Evolutionary conservation across 2,329 filamentous ascomycete genomes (phyloP), one percentile per base, ranked within the genome.

Genomic region (Aspergillus udagawae): DNA sequence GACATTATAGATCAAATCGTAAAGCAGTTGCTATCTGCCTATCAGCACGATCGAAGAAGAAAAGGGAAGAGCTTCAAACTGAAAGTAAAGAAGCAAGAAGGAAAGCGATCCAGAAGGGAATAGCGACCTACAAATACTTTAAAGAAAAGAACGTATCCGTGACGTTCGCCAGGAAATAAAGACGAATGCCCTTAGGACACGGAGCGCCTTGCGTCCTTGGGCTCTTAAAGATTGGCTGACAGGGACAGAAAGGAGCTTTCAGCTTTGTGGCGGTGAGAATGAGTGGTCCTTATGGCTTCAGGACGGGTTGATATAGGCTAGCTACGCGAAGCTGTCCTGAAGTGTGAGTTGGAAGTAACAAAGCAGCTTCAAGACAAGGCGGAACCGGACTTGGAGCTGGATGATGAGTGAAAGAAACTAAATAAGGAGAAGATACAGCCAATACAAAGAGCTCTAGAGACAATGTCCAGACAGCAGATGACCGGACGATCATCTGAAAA

Each of bases 1-100:
- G 62, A 52, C 55, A 63, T 62, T 41, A 47, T 52, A 25, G 49
- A 35, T 35, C n/a, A 6, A 25, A 20, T 25, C 20, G n/a, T 52
- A 12, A 20, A n/a, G 42, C 20, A 4, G 44, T 20, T 25, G 21
- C 44, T 48, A 50, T 50, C 45, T 20, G 52, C 42, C 45, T 49
- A 29, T 54, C 23, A 32, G 52, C 44, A 32, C n/a, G 12, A 41
- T 20, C 5, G 17, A 25, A 25, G 38, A 28, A 52, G 35, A 27
- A 23, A 17, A n/a, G 21, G 7, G 32, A 42, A 21, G 3, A 52
- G 23, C 9, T 23, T 12, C 44, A 47, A 14, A 14, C 4, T 14
- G 21, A 25, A 7, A 21, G 50, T 38, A 7, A 38, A 7, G 1
- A 38, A 17, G 17, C 14, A 17, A 38, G 32, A 38, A 17, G 14